These are phyloP conservation scores for Maudiozyma barnettii DNA, from an alignment of 805 yeast genomes.

Conservation along the genomic window DNA sequence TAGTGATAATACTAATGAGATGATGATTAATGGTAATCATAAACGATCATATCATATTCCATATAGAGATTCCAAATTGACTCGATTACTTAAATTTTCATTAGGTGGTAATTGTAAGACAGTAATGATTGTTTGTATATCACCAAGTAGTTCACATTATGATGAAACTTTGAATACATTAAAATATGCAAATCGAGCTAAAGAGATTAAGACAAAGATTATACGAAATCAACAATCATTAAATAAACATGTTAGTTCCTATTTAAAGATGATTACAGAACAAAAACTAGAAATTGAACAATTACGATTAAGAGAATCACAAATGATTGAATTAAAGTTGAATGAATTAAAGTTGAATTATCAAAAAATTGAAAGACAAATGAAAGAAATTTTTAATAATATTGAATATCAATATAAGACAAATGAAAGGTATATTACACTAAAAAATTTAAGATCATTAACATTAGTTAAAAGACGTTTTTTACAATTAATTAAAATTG, in stretches of 20 bases:
- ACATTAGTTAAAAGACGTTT: constrained; percentile 33
- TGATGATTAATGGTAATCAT: constrained; percentile 30
- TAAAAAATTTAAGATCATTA: constrained; percentile 33
- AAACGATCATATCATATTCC: constrained; percentile 56
- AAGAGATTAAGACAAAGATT: constrained; percentile 76
- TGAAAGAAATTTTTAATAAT: constrained; percentile 36
- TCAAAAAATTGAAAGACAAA: constrained; percentile 32
- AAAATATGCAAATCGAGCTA: constrained; percentile 86
- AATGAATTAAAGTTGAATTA: constrained; percentile 29
- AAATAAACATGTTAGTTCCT: constrained; percentile 77
- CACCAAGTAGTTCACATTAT: constrained; percentile 79
- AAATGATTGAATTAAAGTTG: constrained; percentile 33
- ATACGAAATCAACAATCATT: constrained; percentile 64
- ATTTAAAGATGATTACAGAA: constrained; percentile 73
- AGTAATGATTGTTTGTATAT: constrained; percentile 89
- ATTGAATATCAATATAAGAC: constrained; percentile 33
- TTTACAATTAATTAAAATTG: constrained; percentile 35
- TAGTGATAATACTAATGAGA: constrained; percentile 45
- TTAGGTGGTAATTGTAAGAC: constrained; percentile 92
- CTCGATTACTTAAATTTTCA: constrained; percentile 78
- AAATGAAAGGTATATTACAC: constrained; percentile 36
- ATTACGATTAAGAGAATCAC: constrained; percentile 45
- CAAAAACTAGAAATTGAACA: constrained; percentile 68
- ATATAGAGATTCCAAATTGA: constrained; percentile 81
- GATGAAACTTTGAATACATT: constrained; percentile 90